Evolutionary conservation across 2,329 filamentous ascomycete genomes (phyloP).

Genomic region (Fusarium pseudonygamai): DNA sequence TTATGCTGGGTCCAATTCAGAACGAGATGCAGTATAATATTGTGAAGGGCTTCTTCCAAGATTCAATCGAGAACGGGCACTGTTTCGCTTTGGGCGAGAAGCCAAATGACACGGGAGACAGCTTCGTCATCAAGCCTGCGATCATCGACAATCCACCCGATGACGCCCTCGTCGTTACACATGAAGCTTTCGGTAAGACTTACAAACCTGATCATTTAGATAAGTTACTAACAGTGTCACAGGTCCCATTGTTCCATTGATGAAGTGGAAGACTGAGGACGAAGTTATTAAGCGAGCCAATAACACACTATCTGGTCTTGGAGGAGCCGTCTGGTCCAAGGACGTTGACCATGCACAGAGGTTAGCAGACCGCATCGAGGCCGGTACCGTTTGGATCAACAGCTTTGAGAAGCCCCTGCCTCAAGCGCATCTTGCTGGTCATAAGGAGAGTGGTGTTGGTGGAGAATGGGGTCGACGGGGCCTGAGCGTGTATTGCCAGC

Average conservation of each 20-base stretch:
- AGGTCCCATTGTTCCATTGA: slow-evolving; percentile 67
- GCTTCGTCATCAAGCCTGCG: slow-evolving; percentile 4
- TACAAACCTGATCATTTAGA: background rate
- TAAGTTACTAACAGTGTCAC: background rate
- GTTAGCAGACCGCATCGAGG: slow-evolving; percentile 63
- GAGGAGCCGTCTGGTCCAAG: slow-evolving; percentile 64
- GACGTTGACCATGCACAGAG: slow-evolving; percentile 59
- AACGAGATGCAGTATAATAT: slow-evolving; percentile 20
- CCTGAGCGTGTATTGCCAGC: slow-evolving; percentile 9
- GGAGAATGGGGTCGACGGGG: slow-evolving; percentile 52
- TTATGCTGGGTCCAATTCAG: slow-evolving; percentile 47
- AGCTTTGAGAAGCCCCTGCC: slow-evolving; percentile 53
- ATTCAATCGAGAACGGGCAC: background rate
- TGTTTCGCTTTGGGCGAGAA: slow-evolving; percentile 1
- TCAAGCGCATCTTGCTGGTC: slow-evolving; percentile 50
- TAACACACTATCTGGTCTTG: slow-evolving; percentile 60
- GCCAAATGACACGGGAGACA: background rate
- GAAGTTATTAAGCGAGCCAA: slow-evolving; percentile 67
- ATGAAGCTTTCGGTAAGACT: slow-evolving; percentile 11
- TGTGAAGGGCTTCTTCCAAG: slow-evolving; percentile 15
- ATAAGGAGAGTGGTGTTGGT: slow-evolving; percentile 55
- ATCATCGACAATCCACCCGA: slow-evolving; percentile 17
- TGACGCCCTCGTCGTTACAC: slow-evolving; percentile 5
- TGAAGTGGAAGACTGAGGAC: slow-evolving; percentile 68
- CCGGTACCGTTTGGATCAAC: slow-evolving; percentile 69